A percentile compares a stretch with the other conserved stretches of the same genome.
Conservation (phyloP, 441 rosid species). For the Populus hybrid region DNA sequence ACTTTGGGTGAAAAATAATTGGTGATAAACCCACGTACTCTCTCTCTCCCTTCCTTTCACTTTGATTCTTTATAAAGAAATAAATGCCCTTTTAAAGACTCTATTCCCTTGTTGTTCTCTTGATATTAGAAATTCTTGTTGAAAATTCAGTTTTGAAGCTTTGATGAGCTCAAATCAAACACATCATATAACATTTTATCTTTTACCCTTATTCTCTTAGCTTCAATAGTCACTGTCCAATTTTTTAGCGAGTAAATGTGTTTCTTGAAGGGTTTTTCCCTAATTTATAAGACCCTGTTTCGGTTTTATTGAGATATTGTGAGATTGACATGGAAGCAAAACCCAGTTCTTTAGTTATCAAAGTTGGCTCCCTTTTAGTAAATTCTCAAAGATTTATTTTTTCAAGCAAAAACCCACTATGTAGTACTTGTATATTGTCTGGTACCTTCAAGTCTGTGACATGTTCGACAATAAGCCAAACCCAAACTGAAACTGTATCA, state of each 20-base stretch:
- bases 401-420: neutral
- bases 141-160: neutral
- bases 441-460: conserved; percentile 16
- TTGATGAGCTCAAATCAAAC: neutral
- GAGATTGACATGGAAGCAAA: conserved; percentile 25
- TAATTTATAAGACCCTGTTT: neutral
- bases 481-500: conserved; percentile 18
- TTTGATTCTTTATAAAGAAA: neutral
- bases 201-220: neutral
- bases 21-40: neutral
- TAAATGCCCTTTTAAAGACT: neutral
- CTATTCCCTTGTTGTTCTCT: neutral
- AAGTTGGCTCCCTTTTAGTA: conserved; percentile 17
- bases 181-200: neutral
- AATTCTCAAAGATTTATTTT: neutral
- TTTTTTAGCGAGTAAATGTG: neutral
- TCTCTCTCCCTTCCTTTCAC: too few relatives aligned
- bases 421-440: neutral
- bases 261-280: neutral
- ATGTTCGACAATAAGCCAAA: conserved; percentile 60
- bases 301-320: neutral
- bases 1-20: neutral
- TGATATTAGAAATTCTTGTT: neutral
- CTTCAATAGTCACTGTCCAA: neutral
- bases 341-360: conserved; percentile 15